Conservation (phyloP, 2,329 filamentous ascomycete species). For the Plenodomus tracheiphilus region DNA sequence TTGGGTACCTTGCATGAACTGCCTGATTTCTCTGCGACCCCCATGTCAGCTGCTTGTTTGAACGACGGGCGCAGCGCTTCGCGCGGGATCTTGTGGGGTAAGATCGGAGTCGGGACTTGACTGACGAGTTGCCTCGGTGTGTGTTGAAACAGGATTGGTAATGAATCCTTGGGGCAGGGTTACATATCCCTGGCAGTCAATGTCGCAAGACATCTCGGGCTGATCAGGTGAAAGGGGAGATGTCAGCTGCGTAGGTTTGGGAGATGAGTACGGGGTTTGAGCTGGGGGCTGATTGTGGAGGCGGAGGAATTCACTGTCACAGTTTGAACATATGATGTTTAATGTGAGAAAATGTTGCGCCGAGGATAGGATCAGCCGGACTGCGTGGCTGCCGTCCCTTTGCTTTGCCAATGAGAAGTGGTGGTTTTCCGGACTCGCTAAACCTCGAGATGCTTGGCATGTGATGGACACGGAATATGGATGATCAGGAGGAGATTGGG, state of each 20-base stretch:
- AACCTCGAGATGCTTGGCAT: neutral
- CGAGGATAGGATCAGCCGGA: neutral
- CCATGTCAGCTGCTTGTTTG: conserved; percentile 1
- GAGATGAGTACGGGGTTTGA: neutral
- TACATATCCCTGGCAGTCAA: no score
- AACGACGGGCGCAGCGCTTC: conserved; percentile 2
- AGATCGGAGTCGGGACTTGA: neutral
- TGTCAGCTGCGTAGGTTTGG: neutral
- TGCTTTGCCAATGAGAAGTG: neutral
- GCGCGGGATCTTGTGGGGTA: conserved; percentile 5
- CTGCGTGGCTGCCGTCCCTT: neutral
- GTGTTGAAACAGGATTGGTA: neutral
- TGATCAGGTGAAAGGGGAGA: neutral
- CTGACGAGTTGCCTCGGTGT: neutral
- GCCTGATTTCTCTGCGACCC: neutral
- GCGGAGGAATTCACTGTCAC: neutral
- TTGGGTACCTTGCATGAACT: neutral
- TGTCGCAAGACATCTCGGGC: neutral
- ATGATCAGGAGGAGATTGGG: neutral
- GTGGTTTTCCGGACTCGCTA: neutral
- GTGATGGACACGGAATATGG: neutral
- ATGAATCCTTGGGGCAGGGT: no score
- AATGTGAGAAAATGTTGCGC: neutral
- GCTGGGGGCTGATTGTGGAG: neutral
- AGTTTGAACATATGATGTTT: neutral